Evolutionary conservation across 768 basidiomycete species (phyloP), one percentile per base, ranked within the genome.

Genomic region (Thelephora aurantiotincta): DNA sequence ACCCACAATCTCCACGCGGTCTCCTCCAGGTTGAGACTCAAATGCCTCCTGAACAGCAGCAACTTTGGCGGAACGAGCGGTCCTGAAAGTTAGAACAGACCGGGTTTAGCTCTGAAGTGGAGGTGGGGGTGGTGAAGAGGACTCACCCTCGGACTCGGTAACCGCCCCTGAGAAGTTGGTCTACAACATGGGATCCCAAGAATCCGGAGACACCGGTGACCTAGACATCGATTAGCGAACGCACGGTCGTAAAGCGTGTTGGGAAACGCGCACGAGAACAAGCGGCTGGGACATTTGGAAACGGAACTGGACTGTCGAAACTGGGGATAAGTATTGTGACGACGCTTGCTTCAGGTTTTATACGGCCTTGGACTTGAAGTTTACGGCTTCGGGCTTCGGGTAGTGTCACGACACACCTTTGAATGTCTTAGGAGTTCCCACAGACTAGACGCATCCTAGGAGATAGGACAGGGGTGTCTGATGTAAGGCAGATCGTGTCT

Each of bases 91-190:
- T n/a, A 19, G 12, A 3, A 5, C 37, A 7, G 19, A 19, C 35
- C 5, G 14, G 4, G 26, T 30, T 9, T 9, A 30, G 4, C 26
- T 4, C 26, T 4, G 26, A 30, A 30, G 26, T 9, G 9, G 9
- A 30, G 26, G 9, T 30, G 26, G 4, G 9, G 26, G 26, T 9
- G 26, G 9, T 9, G 3, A 30, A 30, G 26, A 4, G 26, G 4
- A 53, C 65, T 44, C 50, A 69, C 67, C 70, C 75, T 55, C 70
- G 60, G 16, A 78, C 74, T 16, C 58, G 62, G 51, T 69, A 72
- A 0, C 74, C 74, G 22, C 60, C 58, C 37, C 66, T 54, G 30
- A 74, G 53, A 2, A 72, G 58, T 18, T 68, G 61, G 12, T 65
- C 54, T 11, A 66, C 64, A 20, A 72, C 60, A 46, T 72, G 69